Percentiles rank a stretch among this genome's conserved stretches.
Conservation (phyloP, 2,329 filamentous ascomycete species). For the Microcera coccophila region DNA sequence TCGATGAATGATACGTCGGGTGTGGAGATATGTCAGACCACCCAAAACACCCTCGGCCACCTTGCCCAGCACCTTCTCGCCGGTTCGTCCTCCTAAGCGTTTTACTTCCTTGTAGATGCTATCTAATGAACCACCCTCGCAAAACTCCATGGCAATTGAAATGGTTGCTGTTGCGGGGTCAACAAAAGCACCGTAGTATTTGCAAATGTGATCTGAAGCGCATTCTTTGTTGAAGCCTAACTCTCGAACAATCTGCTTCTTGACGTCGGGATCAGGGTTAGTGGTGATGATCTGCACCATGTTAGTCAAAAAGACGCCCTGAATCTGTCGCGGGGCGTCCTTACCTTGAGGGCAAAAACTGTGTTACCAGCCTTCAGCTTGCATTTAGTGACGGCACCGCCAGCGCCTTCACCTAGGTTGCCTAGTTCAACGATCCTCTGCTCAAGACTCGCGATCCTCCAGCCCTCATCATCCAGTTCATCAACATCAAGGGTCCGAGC, state of each 20-base stretch:
- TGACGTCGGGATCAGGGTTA: slow-evolving; percentile 94
- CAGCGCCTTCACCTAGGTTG: slow-evolving; percentile 88
- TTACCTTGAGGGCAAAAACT: slow-evolving; percentile 91
- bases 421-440: slow-evolving; percentile 85
- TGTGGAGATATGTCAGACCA: slow-evolving; percentile 90
- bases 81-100: slow-evolving; percentile 87
- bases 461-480: slow-evolving; percentile 90
- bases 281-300: slow-evolving; percentile 82
- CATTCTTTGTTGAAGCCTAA: slow-evolving; percentile 97
- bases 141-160: slow-evolving; percentile 98
- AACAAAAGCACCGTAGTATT: slow-evolving; percentile 95
- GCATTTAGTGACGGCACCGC: slow-evolving; percentile 89
- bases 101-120: slow-evolving; percentile 98
- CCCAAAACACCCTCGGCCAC: slow-evolving; percentile 92
- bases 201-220: slow-evolving; percentile 91
- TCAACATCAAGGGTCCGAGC: slow-evolving; percentile 85
- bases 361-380: slow-evolving; percentile 88
- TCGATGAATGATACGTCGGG: slow-evolving; percentile 94
- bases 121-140: slow-evolving; percentile 92
- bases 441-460: slow-evolving; percentile 87
- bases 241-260: slow-evolving; percentile 96
- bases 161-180: slow-evolving; percentile 95
- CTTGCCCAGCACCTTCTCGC: slow-evolving; percentile 95
- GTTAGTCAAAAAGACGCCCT: slow-evolving; percentile 11
- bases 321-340: slow-evolving; percentile 17